A percentile compares a stretch with the other conserved stretches of the same genome.
phyloP scores from a whole-genome alignment of 345 rosid species.

The Populus tremula region DNA sequence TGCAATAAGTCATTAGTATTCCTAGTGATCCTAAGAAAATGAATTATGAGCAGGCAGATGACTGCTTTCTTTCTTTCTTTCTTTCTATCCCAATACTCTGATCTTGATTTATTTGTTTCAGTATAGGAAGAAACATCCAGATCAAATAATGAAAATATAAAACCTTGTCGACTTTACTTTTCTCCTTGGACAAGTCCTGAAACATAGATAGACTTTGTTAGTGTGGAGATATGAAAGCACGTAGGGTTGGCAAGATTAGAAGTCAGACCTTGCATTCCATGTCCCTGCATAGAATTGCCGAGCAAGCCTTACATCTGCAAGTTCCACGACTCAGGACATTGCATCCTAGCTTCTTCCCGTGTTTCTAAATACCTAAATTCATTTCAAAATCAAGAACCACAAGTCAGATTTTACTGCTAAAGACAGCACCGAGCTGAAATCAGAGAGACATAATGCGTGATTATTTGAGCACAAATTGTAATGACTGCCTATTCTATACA shows the following conservation, averaged over 20 bases:
- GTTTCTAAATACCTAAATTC: slow-evolving; percentile 53
- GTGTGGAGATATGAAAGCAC: slow-evolving; percentile 11
- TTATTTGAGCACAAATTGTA: neutral
- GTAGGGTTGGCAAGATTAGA: slow-evolving; percentile 23
- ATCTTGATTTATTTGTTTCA: slow-evolving; percentile 69
- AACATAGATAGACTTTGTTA: slow-evolving; percentile 11
- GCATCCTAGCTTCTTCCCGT: slow-evolving; percentile 70
- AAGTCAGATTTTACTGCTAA: slow-evolving; percentile 3
- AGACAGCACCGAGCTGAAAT: neutral
- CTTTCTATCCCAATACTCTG: slow-evolving; percentile 53
- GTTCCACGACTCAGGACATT: slow-evolving; percentile 83
- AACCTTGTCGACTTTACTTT: slow-evolving; percentile 51
- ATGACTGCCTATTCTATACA: no score
- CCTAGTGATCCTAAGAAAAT: neutral
- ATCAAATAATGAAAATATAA: slow-evolving; percentile 73
- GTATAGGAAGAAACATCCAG: slow-evolving; percentile 87
- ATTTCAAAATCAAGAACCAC: slow-evolving; percentile 17
- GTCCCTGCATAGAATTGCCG: slow-evolving; percentile 48
- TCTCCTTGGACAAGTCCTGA: slow-evolving; percentile 53
- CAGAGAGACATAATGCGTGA: neutral
- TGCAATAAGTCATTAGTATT: neutral
- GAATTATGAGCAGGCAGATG: neutral
- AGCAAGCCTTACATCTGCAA: slow-evolving; percentile 79
- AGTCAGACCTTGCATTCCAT: slow-evolving; percentile 70
- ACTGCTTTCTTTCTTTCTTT: slow-evolving; percentile 64